These are phyloP conservation scores for Eremochloa ophiuroides DNA, from an alignment of 176 grass and related monocot species.

Conservation along the genomic window DNA sequence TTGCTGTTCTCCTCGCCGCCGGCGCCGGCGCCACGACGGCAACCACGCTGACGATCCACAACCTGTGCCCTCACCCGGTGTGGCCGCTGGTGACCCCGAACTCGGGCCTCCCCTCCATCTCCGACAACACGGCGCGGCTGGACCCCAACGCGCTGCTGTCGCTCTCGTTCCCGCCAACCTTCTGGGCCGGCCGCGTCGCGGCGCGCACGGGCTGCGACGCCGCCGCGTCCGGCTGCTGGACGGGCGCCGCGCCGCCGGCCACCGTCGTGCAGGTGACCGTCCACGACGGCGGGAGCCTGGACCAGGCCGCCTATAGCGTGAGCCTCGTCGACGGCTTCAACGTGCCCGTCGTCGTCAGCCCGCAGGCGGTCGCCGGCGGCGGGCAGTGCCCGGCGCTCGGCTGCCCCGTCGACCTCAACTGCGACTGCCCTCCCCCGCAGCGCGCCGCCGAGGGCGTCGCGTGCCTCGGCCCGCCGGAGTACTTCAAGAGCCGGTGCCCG, in stretches of 20 bases:
- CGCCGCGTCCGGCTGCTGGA: conserved; percentile 22
- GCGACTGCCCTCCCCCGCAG: conserved; percentile 24
- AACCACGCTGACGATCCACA: conserved; percentile 43
- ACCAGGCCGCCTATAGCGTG: conserved; percentile 36
- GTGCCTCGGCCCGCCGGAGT: conserved; percentile 11
- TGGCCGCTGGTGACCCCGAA: conserved; percentile 49
- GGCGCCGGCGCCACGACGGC: background rate
- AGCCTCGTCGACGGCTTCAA: conserved; percentile 62
- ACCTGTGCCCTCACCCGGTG: conserved; percentile 42
- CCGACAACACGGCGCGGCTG: conserved; percentile 41
- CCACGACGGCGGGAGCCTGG: conserved; percentile 22
- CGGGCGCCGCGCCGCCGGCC: conserved; percentile 24
- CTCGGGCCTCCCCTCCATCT: conserved; percentile 41
- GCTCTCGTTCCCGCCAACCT: conserved; percentile 25
- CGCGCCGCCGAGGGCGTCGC: conserved; percentile 29
- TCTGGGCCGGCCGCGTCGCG: conserved; percentile 39
- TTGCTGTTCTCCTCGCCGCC: background rate
- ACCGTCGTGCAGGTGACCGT: conserved; percentile 28
- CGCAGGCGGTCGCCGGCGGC: conserved; percentile 21
- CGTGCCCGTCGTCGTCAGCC: conserved; percentile 43
- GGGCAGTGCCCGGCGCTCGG: conserved; percentile 38
- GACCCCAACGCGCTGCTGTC: conserved; percentile 34
- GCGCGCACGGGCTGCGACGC: conserved; percentile 43
- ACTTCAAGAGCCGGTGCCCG: conserved; percentile 41
- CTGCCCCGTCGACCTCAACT: conserved; percentile 37